Percentiles rank a stretch among this genome's conserved stretches.
These are phyloP conservation scores for Exophiala oligosperma DNA, from an alignment of 2,329 filamentous ascomycete species.

Conservation along the genomic window DNA sequence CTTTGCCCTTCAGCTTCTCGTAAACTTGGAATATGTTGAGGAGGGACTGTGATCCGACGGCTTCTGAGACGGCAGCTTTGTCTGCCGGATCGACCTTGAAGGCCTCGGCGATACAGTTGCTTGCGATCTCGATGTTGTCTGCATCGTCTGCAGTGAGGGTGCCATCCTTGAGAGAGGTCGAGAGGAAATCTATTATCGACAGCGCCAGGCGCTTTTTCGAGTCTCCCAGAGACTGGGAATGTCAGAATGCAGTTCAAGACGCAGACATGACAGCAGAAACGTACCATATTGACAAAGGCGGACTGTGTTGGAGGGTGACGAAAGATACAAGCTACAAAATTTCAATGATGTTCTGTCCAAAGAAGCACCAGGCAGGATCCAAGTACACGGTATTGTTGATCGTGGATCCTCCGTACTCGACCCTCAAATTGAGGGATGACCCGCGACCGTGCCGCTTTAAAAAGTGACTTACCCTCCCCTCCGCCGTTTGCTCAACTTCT, in stretches of 20 bases:
- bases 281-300: constrained; percentile 6
- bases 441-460: no score
- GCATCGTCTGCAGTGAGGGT: constrained; percentile 84
- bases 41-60: constrained; percentile 83
- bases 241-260: not conserved
- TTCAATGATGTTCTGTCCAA: no score
- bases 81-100: constrained; percentile 92
- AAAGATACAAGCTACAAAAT: not conserved
- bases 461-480: no score
- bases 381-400: no score
- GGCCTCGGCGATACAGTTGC: constrained; percentile 90
- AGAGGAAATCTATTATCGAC: constrained; percentile 94
- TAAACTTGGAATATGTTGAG: constrained; percentile 92
- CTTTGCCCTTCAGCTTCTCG: constrained; percentile 82
- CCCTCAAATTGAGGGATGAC: no score
- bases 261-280: not conserved
- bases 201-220: constrained; percentile 88
- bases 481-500: no score
- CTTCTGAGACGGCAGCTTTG: constrained; percentile 68
- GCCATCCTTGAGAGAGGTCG: constrained; percentile 79
- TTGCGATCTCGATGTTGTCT: constrained; percentile 90
- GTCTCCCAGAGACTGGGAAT: constrained; percentile 35
- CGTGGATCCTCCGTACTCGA: no score
- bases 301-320: not conserved
- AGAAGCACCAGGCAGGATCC: no score